Base-by-base conservation (phyloP, 306 rosid species). In the Datisca glomerata region DNA sequence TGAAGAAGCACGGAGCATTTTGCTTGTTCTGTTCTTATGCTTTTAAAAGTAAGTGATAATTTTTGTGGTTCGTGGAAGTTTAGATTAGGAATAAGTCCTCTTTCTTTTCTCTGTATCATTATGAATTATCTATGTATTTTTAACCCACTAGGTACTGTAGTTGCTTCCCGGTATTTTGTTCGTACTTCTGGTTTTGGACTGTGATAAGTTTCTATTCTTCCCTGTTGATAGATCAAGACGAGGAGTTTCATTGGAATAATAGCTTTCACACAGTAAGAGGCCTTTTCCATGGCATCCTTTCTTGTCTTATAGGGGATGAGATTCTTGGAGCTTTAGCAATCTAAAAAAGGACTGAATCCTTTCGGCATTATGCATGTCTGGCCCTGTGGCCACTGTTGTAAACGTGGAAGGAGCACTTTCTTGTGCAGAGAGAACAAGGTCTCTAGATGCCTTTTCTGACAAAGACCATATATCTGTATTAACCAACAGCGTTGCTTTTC, bases 301-400 rank as follows among this genome's bases (percentile, higher is more conserved):
- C 43, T 69, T 52, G 57, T 66, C 70, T 43, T 58, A 31, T 67
- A 53, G 67, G 64, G 28, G 61, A 57, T 59, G 75, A 57, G 61
- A 63, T 56, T 52, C 57, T 40, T 2, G 49, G 59, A 45, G 42
- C 52, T 38, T 50, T 54, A 65, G 21, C 56, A 63, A 56, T 59
- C 57, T 62, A 57, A 24, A 60, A 63, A 66, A 74, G 73, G 60
- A 56, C 31, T 28, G 57, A 51, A 59, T 54, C 53, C 69, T 68
- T 70, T 68, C 65, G 55, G 51, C 73, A 72, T 83, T 80, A 62
- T 89, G 96, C 92, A 89, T 89, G 98, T 89, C 98, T 89, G 77
- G 78, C 93, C 79, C 70, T 60, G 95, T 52, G 85, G 86, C 81
- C 80, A 70, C 55, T 44, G 79, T 41, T 67, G 86, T 41, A 55